Evolutionary conservation across 768 basidiomycete species (phyloP).

Genomic region (Macrocybe gigantea): DNA sequence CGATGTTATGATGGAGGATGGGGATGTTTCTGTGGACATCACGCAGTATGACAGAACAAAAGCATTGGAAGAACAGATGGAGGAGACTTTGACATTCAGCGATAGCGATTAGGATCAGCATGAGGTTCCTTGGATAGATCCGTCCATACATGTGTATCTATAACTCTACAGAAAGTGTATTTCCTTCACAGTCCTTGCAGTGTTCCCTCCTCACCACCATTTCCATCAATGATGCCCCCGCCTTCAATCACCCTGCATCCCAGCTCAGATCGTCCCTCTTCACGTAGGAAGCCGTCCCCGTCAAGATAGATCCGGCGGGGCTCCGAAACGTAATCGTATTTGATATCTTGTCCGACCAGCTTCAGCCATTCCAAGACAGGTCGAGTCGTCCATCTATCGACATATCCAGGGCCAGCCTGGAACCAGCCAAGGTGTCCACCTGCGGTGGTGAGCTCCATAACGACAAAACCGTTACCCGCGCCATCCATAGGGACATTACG

Average conservation of each 20-base stretch:
- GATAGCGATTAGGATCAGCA: constrained; percentile 63
- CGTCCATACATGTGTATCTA: not conserved
- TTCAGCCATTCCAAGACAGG: constrained; percentile 72
- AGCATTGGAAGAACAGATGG: constrained; percentile 60
- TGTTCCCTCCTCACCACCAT: constrained; percentile 46
- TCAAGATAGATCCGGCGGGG: constrained; percentile 31
- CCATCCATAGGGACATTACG: constrained; percentile 53
- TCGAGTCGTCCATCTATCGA: constrained; percentile 60
- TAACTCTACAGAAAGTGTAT: constrained; percentile 1
- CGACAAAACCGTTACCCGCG: constrained; percentile 45
- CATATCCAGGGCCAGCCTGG: constrained; percentile 35
- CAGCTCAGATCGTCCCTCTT: constrained; percentile 48
- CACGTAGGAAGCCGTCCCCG: constrained; percentile 55
- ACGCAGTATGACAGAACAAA: constrained; percentile 79
- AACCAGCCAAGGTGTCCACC: constrained; percentile 89
- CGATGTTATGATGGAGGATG: constrained; percentile 79
- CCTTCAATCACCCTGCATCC: constrained; percentile 55
- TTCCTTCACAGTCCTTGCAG: constrained; percentile 51
- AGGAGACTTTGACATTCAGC: constrained; percentile 68
- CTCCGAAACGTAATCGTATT: constrained; percentile 19
- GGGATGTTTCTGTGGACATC: constrained; percentile 79
- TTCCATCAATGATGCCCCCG: constrained; percentile 47
- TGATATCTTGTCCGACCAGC: constrained; percentile 47
- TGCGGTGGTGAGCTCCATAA: constrained; percentile 53
- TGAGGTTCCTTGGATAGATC: not conserved